Evolutionary conservation across 2,329 filamentous ascomycete genomes (phyloP), one percentile per base, ranked within the genome.

Genomic region (Didymella glomerata): DNA sequence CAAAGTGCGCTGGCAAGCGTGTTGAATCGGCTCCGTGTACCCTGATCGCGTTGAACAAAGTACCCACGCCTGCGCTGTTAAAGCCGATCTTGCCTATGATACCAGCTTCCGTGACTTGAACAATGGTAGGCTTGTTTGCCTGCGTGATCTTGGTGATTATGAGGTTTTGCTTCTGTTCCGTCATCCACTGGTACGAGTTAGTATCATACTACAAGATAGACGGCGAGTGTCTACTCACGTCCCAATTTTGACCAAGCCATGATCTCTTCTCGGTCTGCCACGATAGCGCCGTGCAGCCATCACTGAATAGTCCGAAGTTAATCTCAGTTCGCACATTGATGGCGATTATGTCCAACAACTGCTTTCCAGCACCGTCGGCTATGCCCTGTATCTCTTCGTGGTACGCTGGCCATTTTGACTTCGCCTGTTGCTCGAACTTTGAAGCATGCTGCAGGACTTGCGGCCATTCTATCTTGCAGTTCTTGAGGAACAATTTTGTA

Each of bases 51-150:
- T 90, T 90, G 9, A 89, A 77, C 42, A 83, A 84, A 0, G 83
- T 82, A 0, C 86, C 87, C 0, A 90, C 85, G 0, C 86, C 85
- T 0, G 72, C 68, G 16, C 76, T 77, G 67, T 90, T 90, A 64
- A 89, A 78, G 0, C 88, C 88, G 22, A 90, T 88, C 72, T 90
- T 90, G 14, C 86, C 87, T 32, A 90, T 82, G 22, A 88, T 81
- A 14, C 86, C 86, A 0, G 82, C 84, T 67, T 88, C 86, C 0
- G 85, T 88, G 22, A 88, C 77, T 77, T 85, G 86, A 16, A 81
- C 72, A 56, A 87, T 81, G 1, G 76, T 76, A 0, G 84, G 84
- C 27, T 81, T 81, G 7, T 61, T 67, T 0, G 68, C 61, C 47
- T 82, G 80, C 0, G 71, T 68, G 48, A 86, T 82, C 36, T 79